A percentile compares a stretch with the other conserved stretches of the same genome.
Conservation (phyloP, 2,329 filamentous ascomycete genomes). For the Periconia digitata region DNA sequence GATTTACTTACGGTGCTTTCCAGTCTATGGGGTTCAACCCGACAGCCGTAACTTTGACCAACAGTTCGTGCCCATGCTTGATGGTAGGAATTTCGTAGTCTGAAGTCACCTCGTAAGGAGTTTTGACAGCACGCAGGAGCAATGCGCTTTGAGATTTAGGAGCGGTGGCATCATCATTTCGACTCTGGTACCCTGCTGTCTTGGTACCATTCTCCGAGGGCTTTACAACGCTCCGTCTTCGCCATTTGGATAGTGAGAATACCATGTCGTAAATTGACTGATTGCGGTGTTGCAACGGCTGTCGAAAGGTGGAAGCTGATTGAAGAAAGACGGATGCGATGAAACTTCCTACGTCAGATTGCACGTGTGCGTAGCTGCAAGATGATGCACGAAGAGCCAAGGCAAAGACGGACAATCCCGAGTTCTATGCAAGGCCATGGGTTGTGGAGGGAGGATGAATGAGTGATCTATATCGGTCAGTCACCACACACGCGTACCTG, state of each 20-base stretch:
- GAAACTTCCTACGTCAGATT: neutral
- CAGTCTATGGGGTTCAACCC: slow-evolving; percentile 78
- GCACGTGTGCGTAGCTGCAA: neutral
- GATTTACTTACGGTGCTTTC: slow-evolving; percentile 67
- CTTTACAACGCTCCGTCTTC: slow-evolving; percentile 11
- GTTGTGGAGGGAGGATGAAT: too few species aligned
- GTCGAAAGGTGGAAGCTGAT: neutral
- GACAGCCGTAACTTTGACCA: slow-evolving; percentile 65
- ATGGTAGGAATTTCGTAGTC: slow-evolving; percentile 52
- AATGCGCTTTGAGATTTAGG: slow-evolving; percentile 50
- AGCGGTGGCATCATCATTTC: neutral
- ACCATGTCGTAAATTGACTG: neutral
- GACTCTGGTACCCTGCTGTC: slow-evolving; percentile 9
- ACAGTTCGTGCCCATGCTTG: slow-evolving; percentile 55
- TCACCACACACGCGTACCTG: too few species aligned
- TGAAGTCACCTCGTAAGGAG: slow-evolving; percentile 52
- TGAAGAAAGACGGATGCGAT: neutral
- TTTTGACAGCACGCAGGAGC: slow-evolving; percentile 53
- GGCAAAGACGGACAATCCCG: too few species aligned
- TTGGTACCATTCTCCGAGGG: neutral
- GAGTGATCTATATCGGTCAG: too few species aligned
- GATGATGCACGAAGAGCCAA: neutral
- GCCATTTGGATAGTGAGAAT: slow-evolving; percentile 11
- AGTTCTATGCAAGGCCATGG: too few species aligned
- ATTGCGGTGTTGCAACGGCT: too few species aligned